These are phyloP conservation scores for Eimeria mitis DNA, from an alignment of 169 alveolate species.

Conservation along the genomic window DNA sequence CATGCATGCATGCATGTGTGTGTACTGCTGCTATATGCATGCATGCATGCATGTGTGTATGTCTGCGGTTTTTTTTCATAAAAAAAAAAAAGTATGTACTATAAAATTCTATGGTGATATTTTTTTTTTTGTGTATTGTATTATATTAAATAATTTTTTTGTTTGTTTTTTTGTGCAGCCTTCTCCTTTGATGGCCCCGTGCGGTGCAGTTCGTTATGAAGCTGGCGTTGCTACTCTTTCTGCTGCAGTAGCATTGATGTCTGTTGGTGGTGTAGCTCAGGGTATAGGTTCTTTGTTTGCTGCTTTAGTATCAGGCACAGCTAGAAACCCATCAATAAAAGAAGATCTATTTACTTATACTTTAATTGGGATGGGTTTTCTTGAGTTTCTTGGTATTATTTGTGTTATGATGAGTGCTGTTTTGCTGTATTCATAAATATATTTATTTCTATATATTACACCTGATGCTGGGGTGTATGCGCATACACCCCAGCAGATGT, in stretches of 20 bases:
- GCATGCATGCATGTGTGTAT: neutral
- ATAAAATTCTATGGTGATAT: no score
- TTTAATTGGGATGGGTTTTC: constrained; percentile 95
- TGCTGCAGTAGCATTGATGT: constrained; percentile 86
- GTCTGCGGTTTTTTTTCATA: neutral
- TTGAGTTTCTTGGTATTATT: constrained; percentile 93
- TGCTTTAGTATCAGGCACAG: constrained; percentile 94
- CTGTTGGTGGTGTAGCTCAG: constrained; percentile 91
- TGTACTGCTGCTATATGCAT: neutral
- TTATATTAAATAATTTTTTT: no score
- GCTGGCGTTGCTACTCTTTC: constrained; percentile 83
- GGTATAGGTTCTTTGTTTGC: constrained; percentile 95
- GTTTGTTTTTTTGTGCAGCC: constrained; percentile 17
- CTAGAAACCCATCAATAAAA: constrained; percentile 93
- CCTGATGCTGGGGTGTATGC: neutral
- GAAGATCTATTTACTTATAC: constrained; percentile 95
- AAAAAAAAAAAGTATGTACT: no score
- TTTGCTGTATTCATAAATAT: constrained; percentile 90
- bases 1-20: neutral
- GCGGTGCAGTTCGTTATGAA: constrained; percentile 71
- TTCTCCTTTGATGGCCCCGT: neutral
- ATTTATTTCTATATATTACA: neutral
- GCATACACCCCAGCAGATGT: constrained; percentile 7
- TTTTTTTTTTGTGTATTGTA: no score
- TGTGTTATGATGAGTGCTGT: constrained; percentile 94